Base-by-base conservation (phyloP, 2,329 filamentous ascomycete species). In the Plenodomus tracheiphilus region DNA sequence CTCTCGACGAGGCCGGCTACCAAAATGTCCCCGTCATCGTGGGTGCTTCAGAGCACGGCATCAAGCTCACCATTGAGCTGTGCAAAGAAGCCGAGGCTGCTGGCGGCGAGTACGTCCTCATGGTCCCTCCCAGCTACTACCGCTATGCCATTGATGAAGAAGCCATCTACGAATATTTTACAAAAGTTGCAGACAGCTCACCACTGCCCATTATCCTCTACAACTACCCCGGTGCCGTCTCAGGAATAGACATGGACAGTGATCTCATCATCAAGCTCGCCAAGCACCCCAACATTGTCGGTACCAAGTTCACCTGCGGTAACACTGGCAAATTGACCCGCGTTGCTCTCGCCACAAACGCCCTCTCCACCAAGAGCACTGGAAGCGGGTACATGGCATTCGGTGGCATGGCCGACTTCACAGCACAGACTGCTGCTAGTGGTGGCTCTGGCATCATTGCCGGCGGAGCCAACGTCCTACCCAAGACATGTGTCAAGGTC, bases 241-340 rank as follows among this genome's bases (percentile, higher is more conserved):
- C 89, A 5, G 91, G 91, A 42, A 88, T 95, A 66, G 91, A 96
- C 72, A 87, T 96, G 83, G 89, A 94, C 79, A 92, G 88, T 49
- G 91, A 96, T 70, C 81, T 93, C 51, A 82, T 96, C 64, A 90
- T 94, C 76, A 82, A 81, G 68, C 83, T 96, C 32, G 88, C 87
- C 38, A 76, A 85, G 69, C 90, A 95, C 75, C 84, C 85, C 58
- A 95, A 95, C 75, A 90, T 96, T 65, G 77, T 91, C 54, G 91
- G 91, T 54, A 92, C 89, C 46, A 96, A 96, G 74, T 95, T 96
- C 79, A 96, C 91, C 35, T 95, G 90, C 70, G 91, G 89, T 58
- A 94, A 90, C 78, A 94, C 89, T 1, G 91, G 91, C 56, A 96
- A 95, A 76, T 81, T 95, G 58, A 93, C 90, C 11, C 85, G 91